Percentiles rank a stretch among this genome's conserved stretches.
phyloP scores from a whole-genome alignment of 2,329 filamentous ascomycete species.

The Sporothrix variecibatus region DNA sequence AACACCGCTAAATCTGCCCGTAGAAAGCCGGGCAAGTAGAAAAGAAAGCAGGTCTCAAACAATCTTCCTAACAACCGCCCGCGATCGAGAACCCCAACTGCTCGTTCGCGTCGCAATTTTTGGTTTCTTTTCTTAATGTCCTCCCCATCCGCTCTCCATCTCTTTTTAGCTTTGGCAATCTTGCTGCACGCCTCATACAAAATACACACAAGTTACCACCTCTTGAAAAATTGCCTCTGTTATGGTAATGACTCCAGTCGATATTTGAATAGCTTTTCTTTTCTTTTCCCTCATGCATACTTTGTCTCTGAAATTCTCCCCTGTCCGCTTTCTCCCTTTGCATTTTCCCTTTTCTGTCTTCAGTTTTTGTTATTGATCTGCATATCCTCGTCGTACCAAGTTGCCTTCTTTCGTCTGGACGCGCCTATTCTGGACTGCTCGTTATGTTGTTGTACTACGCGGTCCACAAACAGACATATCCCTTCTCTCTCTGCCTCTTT shows the following conservation, averaged over 20 bases:
- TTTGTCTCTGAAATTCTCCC: not conserved
- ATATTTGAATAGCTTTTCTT: not conserved
- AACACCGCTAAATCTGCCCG: not conserved
- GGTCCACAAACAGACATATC: not conserved
- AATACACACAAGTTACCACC: not conserved
- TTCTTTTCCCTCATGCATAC: not conserved
- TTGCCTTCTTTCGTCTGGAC: conserved; percentile 17
- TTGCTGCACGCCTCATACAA: not conserved
- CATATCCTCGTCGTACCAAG: conserved; percentile 8
- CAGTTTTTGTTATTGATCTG: not conserved
- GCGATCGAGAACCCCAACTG: not conserved
- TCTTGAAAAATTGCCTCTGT: not conserved
- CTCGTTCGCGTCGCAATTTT: not conserved
- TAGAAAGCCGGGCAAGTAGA: not conserved
- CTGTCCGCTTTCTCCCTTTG: not conserved
- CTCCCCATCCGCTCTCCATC: not conserved
- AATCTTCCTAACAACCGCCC: not conserved
- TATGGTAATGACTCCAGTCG: not conserved
- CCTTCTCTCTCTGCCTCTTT: not conserved
- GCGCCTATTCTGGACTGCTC: conserved; percentile 2
- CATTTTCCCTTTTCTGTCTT: not conserved
- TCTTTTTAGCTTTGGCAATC: not conserved
- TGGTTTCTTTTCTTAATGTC: not conserved
- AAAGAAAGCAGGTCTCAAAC: not conserved
- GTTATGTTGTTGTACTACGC: conserved; percentile 12